phyloP scores from a whole-genome alignment of 23 red algal genomes.

The Pyropia haitanensis region DNA sequence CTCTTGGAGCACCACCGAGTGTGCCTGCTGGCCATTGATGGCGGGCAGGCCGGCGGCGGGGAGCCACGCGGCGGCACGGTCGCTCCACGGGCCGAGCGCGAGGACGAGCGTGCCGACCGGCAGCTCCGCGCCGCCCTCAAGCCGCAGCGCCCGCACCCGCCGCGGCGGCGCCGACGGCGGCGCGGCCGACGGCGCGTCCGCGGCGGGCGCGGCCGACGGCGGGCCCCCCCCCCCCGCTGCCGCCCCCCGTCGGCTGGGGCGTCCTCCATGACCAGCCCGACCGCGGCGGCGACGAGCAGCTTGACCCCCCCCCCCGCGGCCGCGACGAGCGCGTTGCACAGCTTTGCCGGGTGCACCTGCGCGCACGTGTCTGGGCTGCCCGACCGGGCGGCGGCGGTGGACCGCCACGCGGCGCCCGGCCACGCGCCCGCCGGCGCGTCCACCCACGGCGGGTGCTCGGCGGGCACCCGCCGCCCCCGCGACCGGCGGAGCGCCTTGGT shows the following conservation, averaged over 20 bases:
- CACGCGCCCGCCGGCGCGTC: no score
- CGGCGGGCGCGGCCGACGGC: no score
- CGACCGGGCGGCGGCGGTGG: conserved; percentile 2
- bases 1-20: no score
- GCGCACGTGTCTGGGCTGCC: conserved; percentile 22
- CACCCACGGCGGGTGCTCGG: no score
- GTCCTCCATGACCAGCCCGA: conserved; percentile 7
- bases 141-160: no score
- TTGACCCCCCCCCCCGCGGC: conserved; percentile 11
- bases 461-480: no score
- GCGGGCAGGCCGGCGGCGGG: conserved; percentile 14
- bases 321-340: conserved; percentile 22
- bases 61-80: conserved; percentile 24
- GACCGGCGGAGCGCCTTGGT: no score
- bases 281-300: not conserved
- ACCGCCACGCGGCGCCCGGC: not conserved
- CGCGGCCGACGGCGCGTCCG: no score
- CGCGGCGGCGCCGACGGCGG: no score
- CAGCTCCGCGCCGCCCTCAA: not conserved
- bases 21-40: conserved; percentile 34
- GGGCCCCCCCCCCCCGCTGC: not conserved
- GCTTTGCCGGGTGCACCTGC: conserved; percentile 37
- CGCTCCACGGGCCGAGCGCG: conserved; percentile 56
- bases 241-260: not conserved
- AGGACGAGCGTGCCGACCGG: conserved; percentile 25